A percentile compares a stretch with the other conserved stretches of the same genome.
Evolutionary conservation across 2,329 filamentous ascomycete species (phyloP).

Genomic region (Aureobasidium lini): DNA sequence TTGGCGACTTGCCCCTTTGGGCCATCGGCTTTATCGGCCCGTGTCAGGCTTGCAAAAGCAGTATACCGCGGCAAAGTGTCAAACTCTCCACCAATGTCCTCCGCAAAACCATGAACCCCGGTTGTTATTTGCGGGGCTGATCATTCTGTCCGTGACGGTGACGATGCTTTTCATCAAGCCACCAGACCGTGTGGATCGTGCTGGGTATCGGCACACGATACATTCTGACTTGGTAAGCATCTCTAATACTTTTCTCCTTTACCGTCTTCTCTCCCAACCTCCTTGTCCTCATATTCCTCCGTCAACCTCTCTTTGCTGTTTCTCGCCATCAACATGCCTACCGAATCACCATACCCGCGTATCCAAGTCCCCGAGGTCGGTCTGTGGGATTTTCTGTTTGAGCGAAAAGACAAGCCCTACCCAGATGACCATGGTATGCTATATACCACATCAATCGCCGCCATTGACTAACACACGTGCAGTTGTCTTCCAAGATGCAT

Average conservation of each 20-base stretch:
- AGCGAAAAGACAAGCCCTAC: conserved; percentile 56
- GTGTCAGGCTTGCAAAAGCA: neutral
- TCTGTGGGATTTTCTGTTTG: conserved; percentile 72
- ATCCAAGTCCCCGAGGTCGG: conserved; percentile 67
- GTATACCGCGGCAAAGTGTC: neutral
- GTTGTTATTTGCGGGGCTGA: conserved; percentile 5
- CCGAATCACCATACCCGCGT: conserved; percentile 56
- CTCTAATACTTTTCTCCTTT: neutral
- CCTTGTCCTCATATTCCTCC: neutral
- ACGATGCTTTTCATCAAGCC: neutral
- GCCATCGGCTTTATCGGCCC: neutral
- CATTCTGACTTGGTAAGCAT: neutral
- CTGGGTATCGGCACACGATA: conserved; percentile 1
- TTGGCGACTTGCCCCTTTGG: neutral
- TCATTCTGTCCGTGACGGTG: neutral
- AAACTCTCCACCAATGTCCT: neutral
- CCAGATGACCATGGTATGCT: conserved; percentile 62
- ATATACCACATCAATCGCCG: neutral
- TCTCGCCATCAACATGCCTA: conserved; percentile 52
- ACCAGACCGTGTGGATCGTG: neutral
- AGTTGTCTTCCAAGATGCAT: conserved; percentile 74
- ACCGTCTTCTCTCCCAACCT: neutral
- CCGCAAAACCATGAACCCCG: neutral
- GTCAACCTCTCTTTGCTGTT: too few species aligned
- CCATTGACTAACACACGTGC: conserved; percentile 8